Conservation (phyloP, 1,139 yeast species). For the Chernovozyma aurita region DNA sequence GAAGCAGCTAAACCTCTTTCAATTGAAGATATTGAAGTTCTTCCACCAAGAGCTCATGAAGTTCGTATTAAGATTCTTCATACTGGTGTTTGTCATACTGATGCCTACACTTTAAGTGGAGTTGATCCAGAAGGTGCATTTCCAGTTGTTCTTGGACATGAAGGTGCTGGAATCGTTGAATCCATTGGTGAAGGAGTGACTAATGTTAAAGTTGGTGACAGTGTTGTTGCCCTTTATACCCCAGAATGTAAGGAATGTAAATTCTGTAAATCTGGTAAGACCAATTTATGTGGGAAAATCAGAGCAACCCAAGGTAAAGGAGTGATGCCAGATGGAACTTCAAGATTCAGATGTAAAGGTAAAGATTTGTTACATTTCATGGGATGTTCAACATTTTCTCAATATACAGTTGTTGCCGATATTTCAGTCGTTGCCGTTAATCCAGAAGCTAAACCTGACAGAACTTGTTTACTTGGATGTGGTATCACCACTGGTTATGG, state of each 20-base stretch:
- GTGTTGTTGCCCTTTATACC: slow-evolving; percentile 87
- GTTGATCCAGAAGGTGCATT: slow-evolving; percentile 95
- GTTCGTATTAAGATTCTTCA: slow-evolving; percentile 83
- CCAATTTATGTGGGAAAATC: slow-evolving; percentile 88
- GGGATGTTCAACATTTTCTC: slow-evolving; percentile 97
- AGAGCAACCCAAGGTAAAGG: slow-evolving; percentile 92
- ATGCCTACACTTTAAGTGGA: slow-evolving; percentile 93
- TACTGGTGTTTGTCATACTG: slow-evolving; percentile 98
- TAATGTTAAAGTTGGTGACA: slow-evolving; percentile 81
- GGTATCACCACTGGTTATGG: slow-evolving; percentile 99
- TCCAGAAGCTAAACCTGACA: slow-evolving; percentile 76
- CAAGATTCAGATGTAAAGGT: slow-evolving; percentile 82
- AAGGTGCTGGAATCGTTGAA: slow-evolving; percentile 95
- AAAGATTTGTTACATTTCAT: slow-evolving; percentile 82
- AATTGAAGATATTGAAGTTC: slow-evolving; percentile 85
- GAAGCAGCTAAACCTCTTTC: slow-evolving; percentile 83
- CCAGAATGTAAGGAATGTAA: slow-evolving; percentile 96
- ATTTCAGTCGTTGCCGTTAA: slow-evolving; percentile 94
- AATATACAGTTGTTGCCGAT: slow-evolving; percentile 96
- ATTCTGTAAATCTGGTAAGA: slow-evolving; percentile 92
- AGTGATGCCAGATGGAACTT: slow-evolving; percentile 93
- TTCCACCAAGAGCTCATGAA: slow-evolving; percentile 94
- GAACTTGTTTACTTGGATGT: slow-evolving; percentile 91
- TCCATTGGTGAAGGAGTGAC: slow-evolving; percentile 91
- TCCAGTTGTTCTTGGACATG: slow-evolving; percentile 91